Percentiles rank a stretch among this genome's conserved stretches.
phyloP scores from a whole-genome alignment of 208 protist genomes.

The Leishmania amazonensis region DNA sequence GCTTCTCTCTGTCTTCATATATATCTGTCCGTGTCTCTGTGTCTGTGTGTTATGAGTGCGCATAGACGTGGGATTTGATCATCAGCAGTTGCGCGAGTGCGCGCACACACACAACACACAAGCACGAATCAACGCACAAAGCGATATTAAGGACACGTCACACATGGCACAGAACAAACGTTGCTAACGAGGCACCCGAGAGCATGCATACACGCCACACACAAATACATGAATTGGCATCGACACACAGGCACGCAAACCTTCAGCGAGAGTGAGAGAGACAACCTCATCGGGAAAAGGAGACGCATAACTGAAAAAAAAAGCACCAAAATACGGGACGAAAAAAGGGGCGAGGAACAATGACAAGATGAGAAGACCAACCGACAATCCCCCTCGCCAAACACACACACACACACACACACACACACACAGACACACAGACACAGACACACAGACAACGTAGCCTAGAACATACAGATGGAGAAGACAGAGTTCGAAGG shows the following conservation, averaged over 20 bases:
- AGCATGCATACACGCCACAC: background rate
- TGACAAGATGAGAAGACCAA: no score
- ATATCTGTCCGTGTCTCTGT: background rate
- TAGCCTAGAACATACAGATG: background rate
- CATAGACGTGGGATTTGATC: no score
- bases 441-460: background rate
- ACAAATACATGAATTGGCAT: background rate
- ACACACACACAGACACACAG: background rate
- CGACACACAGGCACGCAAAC: no score
- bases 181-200: no score
- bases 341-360: background rate
- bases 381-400: no score
- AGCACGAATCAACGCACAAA: background rate
- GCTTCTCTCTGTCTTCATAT: background rate
- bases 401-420: no score
- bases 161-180: no score
- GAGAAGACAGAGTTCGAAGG: background rate
- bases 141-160: background rate
- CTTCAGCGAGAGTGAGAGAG: no score
- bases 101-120: background rate
- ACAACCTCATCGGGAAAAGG: background rate
- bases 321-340: background rate
- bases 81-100: no score
- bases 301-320: background rate
- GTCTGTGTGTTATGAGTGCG: no score